A percentile compares a stretch with the other conserved stretches of the same genome.
These are phyloP conservation scores for Prunella vulgaris DNA, from an alignment of 257 asterid genomes.

Conservation along the genomic window DNA sequence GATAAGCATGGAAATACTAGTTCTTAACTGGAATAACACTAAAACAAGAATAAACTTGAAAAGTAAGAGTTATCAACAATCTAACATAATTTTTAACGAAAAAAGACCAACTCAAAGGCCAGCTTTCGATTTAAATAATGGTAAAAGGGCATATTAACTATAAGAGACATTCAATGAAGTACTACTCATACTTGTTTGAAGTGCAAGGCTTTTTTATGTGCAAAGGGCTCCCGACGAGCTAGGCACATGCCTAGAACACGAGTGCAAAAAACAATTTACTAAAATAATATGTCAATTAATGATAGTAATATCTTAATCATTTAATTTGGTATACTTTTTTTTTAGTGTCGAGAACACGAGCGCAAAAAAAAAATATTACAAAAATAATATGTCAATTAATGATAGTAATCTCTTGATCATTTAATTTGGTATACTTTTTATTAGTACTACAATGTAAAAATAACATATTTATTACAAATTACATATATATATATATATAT, in stretches of 20 bases:
- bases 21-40: not conserved
- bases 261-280: not conserved
- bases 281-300: not conserved
- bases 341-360: no score
- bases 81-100: slow-evolving; percentile 4
- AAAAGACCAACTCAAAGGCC: not conserved
- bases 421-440: not conserved
- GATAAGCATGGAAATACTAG: not conserved
- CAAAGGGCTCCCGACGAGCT: not conserved
- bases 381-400: not conserved
- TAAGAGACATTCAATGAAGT: not conserved
- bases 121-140: not conserved
- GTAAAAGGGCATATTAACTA: not conserved
- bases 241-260: not conserved
- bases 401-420: not conserved
- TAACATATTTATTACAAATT: not conserved
- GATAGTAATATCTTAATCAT: not conserved
- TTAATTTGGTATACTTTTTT: not conserved
- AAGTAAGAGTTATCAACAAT: not conserved
- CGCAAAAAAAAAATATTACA: not conserved
- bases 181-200: not conserved
- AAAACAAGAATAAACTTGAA: slow-evolving; percentile 2
- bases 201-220: not conserved
- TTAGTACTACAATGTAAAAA: not conserved
- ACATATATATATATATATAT: not conserved